Evolutionary conservation across 73 alveolate species (phyloP).

Genomic region (Stentor roeselii): DNA sequence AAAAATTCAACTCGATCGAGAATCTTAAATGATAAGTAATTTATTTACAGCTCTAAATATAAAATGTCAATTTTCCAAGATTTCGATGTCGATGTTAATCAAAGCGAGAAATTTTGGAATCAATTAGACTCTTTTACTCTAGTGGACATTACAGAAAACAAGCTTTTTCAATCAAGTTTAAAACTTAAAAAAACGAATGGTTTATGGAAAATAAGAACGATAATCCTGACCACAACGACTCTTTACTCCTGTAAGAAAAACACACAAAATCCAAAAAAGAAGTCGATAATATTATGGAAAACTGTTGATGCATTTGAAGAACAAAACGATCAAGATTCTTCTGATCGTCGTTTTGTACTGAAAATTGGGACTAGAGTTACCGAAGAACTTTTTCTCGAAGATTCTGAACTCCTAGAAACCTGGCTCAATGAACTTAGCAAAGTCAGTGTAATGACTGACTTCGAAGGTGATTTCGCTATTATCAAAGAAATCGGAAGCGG

Average conservation of each 20-base stretch:
- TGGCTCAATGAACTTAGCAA: background rate
- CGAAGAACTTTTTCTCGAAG: background rate
- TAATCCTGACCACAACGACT: background rate
- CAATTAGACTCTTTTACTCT: background rate
- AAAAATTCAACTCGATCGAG: too few species aligned
- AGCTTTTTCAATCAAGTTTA: background rate
- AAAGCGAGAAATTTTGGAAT: background rate
- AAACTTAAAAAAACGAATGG: background rate
- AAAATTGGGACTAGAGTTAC: background rate
- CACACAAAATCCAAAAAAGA: background rate
- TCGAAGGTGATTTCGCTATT: background rate
- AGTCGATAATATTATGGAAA: constrained; percentile 1
- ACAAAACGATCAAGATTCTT: background rate
- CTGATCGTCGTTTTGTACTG: background rate
- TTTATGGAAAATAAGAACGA: background rate
- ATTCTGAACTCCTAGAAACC: background rate
- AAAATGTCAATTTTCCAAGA: background rate
- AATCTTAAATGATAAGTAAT: too few species aligned
- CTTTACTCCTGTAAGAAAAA: background rate
- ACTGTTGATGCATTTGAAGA: background rate
- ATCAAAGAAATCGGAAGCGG: constrained; percentile 29
- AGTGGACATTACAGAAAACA: background rate
- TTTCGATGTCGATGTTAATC: background rate
- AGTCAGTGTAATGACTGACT: constrained; percentile 1
- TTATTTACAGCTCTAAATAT: background rate